Base-by-base conservation (phyloP, 176 grass and related monocot genomes). In the Tillandsia fasciculata region DNA sequence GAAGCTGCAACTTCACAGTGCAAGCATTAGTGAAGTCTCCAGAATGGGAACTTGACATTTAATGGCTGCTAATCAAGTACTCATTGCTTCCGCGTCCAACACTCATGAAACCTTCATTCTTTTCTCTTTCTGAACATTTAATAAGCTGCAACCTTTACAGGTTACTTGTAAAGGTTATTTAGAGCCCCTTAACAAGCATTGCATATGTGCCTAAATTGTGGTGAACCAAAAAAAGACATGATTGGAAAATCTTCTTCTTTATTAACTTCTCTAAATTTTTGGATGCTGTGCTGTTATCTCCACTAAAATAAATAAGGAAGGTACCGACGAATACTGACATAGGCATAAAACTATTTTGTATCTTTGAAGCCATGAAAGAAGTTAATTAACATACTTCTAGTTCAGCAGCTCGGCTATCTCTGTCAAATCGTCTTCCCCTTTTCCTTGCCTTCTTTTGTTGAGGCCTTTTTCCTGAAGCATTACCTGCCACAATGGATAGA, bases 401-500 rank as follows among this genome's bases (percentile, higher is more conserved):
- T 83, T 92, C 81, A 63, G 85, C 69, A 11, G 84, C 89, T 79
- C 93, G 93, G 72, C 64, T 83, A 59, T 92, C 93, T 73, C 93
- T 77, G 79, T 97, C 93, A 87, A 97, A 97, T 69, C 74, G 81
- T 6, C 89, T 86, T 53, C 93, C 93, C 85, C 86, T 97, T 76
- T 97, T 97, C 79, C 75, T 90, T 47, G 66, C 76, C 23, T 87
- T 85, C 71, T 72, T 73, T 75, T 73, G 10, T 71, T 66, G 75
- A 52, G 15, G 10, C 76, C 68, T 79, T 65, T 87, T 1, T n/a
- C 72, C 70, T 49, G 63, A 67, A 54, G 53, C 14, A 71, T 87
- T 81, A 83, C 53, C 57, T 70, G 67, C 66, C 73, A 83, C 64
- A 63, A 87, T 51, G 47, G 77, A 58, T 71, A 73, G 63, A 71